Evolutionary conservation across 257 asterid genomes (phyloP), one percentile per base, ranked within the genome.

Genomic region (Capsicum pubescens): DNA sequence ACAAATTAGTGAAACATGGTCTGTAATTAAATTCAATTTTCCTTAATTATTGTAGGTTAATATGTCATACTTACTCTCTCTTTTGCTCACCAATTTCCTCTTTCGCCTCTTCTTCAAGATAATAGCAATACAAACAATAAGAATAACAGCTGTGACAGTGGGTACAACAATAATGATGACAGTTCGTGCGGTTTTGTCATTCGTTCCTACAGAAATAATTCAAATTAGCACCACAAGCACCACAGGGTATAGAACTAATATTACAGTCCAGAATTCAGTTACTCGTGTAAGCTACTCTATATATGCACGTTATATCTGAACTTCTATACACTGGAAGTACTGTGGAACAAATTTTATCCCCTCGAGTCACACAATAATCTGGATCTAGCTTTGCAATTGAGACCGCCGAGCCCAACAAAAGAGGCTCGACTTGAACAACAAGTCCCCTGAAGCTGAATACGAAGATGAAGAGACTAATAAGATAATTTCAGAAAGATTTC

Each of bases 21-120:
- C 16, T 61, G 5, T 9, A 57, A 66, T 21, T 11, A 21, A 5
- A 26, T 67, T 67, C 50, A 67, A 67, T 16, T 67, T 67, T 67
- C 48, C 74, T 67, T 67, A 7, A 67, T 67, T 19, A 35, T 35
- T 67, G 12, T 36, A 12, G 10, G 48, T 35, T 7, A 35, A 11
- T 15, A 21, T 14, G 14, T 17, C 46, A 12, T 9, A 8, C 80
- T 82, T 82, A 85, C 87, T 13, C 2, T 81, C 66, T 9, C 3
- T 2, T 16, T 12, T 32, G n/a, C 32, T 66, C 46, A 66, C 72
- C 72, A 12, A 12, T 32, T 56, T 79, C 83, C 55, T 79, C 52
- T 36, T 79, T 12, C 1, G 57, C 69, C 69, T 79, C 35, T 2
- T 79, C 52, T n/a, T 79, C 66, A 79, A 39, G 35, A 79, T 56